Conservation (phyloP, 2,329 filamentous ascomycete genomes). For the Pseudocercospora fuligena region DNA sequence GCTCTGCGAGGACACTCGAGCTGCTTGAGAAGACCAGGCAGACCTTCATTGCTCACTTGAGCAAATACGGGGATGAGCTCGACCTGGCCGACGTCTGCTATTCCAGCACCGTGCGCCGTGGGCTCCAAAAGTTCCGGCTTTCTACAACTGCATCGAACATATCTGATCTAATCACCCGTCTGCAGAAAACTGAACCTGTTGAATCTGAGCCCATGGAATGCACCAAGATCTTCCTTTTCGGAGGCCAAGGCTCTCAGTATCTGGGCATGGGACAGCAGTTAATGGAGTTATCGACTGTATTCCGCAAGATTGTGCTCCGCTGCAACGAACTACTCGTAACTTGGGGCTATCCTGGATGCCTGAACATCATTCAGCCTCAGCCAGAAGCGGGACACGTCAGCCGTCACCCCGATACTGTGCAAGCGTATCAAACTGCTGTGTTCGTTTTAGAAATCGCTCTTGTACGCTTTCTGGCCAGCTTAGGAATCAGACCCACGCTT, state of each 20-base stretch:
- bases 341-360: conserved; percentile 13
- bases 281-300: conserved; percentile 11
- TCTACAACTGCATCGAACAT: conserved; percentile 11
- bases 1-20: conserved; percentile 13
- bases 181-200: conserved; percentile 2
- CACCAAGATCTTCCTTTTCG: conserved; percentile 12
- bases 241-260: conserved; percentile 22
- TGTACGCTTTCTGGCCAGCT: neutral
- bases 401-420: conserved; percentile 6
- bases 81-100: conserved; percentile 26
- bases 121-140: conserved; percentile 26
- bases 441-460: conserved; percentile 20
- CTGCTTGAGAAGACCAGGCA: conserved; percentile 12
- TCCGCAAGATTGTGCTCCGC: conserved; percentile 11
- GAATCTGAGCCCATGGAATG: neutral
- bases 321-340: conserved; percentile 10
- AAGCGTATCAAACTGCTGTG: conserved; percentile 14
- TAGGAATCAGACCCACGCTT: conserved; percentile 12
- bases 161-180: neutral
- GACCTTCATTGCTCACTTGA: conserved; percentile 3
- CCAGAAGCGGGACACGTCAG: neutral
- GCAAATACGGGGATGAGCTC: neutral
- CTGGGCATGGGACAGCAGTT: conserved; percentile 18
- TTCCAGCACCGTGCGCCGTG: conserved; percentile 34
- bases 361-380: conserved; percentile 1